A percentile compares a stretch with the other conserved stretches of the same genome.
Conservation (phyloP, 2,329 filamentous ascomycete genomes). For the Ceratocystis huliohia region DNA sequence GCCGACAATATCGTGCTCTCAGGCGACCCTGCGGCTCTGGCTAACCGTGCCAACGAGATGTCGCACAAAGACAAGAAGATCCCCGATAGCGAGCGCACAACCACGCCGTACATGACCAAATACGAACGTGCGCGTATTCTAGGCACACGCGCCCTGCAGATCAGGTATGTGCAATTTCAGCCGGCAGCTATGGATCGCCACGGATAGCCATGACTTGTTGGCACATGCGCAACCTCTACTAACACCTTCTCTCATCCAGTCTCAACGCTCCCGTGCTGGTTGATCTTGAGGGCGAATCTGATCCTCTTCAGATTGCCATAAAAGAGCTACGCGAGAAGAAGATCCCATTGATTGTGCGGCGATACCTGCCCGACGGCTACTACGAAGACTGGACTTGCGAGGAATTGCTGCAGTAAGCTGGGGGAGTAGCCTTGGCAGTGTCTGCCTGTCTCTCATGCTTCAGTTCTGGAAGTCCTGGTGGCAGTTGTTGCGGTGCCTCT, state of each 20-base stretch:
- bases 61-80: conserved; percentile 73
- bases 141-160: conserved; percentile 86
- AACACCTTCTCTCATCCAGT: conserved; percentile 34
- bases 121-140: conserved; percentile 91
- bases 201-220: background rate
- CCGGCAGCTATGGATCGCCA: background rate
- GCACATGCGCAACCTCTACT: background rate
- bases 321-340: conserved; percentile 98
- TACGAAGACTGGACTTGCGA: conserved; percentile 99
- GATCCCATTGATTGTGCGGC: conserved; percentile 85
- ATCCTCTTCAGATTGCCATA: conserved; percentile 91
- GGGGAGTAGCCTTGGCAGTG: background rate
- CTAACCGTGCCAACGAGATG: conserved; percentile 41
- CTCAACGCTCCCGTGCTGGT: conserved; percentile 97
- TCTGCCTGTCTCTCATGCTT: background rate
- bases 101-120: conserved; percentile 98
- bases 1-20: conserved; percentile 47
- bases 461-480: background rate
- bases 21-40: conserved; percentile 48
- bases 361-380: conserved; percentile 93
- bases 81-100: conserved; percentile 71
- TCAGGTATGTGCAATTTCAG: conserved; percentile 54
- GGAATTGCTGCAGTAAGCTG: conserved; percentile 57
- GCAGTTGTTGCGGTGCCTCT: no score
- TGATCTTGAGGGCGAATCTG: conserved; percentile 92